These are phyloP conservation scores for Cladosporium phlei DNA, from an alignment of 2,329 filamentous ascomycete genomes.

Conservation along the genomic window DNA sequence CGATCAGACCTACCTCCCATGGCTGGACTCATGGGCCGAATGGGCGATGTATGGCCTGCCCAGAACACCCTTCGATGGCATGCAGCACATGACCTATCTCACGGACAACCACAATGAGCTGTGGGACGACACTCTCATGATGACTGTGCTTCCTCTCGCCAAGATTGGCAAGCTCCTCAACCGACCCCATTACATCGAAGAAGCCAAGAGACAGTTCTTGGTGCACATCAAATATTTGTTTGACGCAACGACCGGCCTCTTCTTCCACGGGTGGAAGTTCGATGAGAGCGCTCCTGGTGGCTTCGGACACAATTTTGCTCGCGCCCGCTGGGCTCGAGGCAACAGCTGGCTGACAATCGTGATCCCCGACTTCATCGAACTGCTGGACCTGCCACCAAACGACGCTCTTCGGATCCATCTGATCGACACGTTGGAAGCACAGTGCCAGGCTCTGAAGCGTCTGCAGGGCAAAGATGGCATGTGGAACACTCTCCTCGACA, in stretches of 20 bases:
- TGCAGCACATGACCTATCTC: constrained; percentile 72
- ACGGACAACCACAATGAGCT: constrained; percentile 68
- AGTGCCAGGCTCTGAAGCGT: constrained; percentile 59
- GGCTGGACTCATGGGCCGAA: constrained; percentile 76
- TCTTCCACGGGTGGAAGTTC: constrained; percentile 81
- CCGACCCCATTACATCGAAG: constrained; percentile 67
- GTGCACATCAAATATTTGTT: constrained; percentile 75
- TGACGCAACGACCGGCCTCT: constrained; percentile 66
- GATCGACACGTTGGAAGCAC: constrained; percentile 60
- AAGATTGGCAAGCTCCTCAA: constrained; percentile 71
- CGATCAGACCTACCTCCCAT: constrained; percentile 65
- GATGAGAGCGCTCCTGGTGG: constrained; percentile 51
- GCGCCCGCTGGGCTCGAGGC: constrained; percentile 54
- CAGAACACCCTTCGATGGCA: constrained; percentile 65
- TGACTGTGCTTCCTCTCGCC: constrained; percentile 75
- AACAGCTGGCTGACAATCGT: constrained; percentile 77
- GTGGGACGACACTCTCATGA: constrained; percentile 85
- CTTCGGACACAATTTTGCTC: constrained; percentile 53
- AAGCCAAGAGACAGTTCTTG: constrained; percentile 73
- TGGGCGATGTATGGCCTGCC: constrained; percentile 76
- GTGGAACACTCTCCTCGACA: constrained; percentile 71
- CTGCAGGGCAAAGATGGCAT: constrained; percentile 60
- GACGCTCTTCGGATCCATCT: constrained; percentile 61
- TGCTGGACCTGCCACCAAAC: constrained; percentile 56
- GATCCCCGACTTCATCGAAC: constrained; percentile 75